Percentiles rank a stretch among this genome's conserved stretches.
These are phyloP conservation scores for Aegilops speltoides DNA, from an alignment of 176 grass and related monocot species.

Conservation along the genomic window DNA sequence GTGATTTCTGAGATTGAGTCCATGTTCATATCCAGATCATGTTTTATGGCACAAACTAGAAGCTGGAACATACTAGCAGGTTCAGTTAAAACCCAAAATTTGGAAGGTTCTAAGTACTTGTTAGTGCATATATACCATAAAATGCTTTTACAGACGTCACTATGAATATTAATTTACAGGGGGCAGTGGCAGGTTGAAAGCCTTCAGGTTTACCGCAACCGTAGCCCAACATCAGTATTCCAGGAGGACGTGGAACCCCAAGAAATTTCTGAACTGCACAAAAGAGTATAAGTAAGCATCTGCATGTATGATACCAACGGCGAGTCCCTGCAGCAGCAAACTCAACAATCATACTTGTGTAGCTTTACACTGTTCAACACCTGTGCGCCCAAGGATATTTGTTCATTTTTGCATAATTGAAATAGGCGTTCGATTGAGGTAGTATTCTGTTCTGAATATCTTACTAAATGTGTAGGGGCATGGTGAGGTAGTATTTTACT, in stretches of 20 bases:
- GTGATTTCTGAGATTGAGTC: neutral
- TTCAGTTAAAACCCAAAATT: neutral
- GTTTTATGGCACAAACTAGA: neutral
- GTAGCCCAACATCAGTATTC: neutral
- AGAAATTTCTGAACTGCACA: neutral
- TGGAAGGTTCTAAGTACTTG: neutral
- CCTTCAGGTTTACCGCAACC: neutral
- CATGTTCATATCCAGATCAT: neutral
- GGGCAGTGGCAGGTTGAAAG: neutral
- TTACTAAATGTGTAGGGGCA: neutral
- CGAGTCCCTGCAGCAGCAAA: neutral
- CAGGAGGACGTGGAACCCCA: neutral
- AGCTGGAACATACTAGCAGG: neutral
- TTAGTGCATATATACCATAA: neutral
- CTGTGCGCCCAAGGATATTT: no score
- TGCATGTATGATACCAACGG: neutral
- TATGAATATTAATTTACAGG: neutral
- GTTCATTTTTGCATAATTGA: neutral
- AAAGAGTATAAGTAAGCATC: neutral
- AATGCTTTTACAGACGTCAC: neutral
- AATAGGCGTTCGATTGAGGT: neutral
- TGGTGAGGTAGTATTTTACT: no score
- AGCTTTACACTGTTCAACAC: neutral
- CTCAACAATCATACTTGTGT: neutral
- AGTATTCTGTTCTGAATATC: neutral